Conservation (phyloP, 1,139 yeast genomes). For the Diutina siamensis region DNA sequence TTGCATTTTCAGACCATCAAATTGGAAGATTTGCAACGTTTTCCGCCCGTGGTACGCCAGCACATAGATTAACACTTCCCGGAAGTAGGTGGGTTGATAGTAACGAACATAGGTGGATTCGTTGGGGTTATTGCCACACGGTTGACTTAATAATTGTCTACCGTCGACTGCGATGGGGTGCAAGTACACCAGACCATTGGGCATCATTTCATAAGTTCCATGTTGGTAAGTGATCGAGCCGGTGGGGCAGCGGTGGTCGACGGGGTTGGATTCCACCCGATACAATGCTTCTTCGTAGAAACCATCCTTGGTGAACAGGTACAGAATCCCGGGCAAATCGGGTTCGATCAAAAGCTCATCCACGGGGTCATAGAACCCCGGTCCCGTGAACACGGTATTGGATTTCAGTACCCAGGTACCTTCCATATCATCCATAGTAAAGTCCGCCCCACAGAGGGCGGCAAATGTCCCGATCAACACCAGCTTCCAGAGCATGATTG, state of each 20-base stretch:
- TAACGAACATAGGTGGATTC: slow-evolving; percentile 59
- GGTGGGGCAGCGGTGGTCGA: slow-evolving; percentile 67
- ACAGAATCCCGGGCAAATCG: slow-evolving; percentile 85
- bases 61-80: slow-evolving; percentile 45
- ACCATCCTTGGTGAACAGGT: slow-evolving; percentile 88
- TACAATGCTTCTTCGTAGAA: slow-evolving; percentile 83
- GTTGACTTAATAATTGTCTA: slow-evolving; percentile 79
- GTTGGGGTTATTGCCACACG: slow-evolving; percentile 47
- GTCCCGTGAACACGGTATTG: slow-evolving; percentile 91
- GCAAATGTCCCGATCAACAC: background rate
- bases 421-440: slow-evolving; percentile 25
- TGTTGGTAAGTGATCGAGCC: slow-evolving; percentile 84
- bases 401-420: slow-evolving; percentile 98
- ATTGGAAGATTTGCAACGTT: slow-evolving; percentile 62
- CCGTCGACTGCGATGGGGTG: slow-evolving; percentile 83
- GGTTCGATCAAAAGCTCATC: slow-evolving; percentile 93
- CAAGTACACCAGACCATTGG: slow-evolving; percentile 58
- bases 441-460: slow-evolving; percentile 8
- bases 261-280: slow-evolving; percentile 61
- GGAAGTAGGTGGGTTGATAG: slow-evolving; percentile 51
- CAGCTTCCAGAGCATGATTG: slow-evolving; percentile 3
- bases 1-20: slow-evolving; percentile 74
- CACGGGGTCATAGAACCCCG: slow-evolving; percentile 91
- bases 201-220: slow-evolving; percentile 56
- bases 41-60: slow-evolving; percentile 79